Percentiles rank a stretch among this genome's conserved stretches.
Conservation (phyloP, 176 grass and related monocot genomes). For the Avena atlantica region DNA sequence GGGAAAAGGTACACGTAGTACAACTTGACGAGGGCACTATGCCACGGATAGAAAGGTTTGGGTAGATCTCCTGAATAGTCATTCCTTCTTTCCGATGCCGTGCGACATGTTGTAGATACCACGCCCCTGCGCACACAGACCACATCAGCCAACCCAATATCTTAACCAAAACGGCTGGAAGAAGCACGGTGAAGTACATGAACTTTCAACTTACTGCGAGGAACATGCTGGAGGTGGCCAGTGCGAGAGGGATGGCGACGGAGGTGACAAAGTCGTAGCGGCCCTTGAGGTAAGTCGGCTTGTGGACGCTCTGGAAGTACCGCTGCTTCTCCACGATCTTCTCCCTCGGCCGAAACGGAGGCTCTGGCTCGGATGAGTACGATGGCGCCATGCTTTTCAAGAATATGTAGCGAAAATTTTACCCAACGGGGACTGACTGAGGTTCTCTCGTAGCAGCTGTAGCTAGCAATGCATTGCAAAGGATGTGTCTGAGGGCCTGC, state of each 20-base stretch:
- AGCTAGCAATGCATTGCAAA: not conserved
- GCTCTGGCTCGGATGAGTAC: slow-evolving; percentile 45
- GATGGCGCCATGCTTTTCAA: not conserved
- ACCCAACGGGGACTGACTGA: too few species aligned
- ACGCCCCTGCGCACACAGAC: slow-evolving; percentile 52
- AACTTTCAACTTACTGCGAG: slow-evolving; percentile 49
- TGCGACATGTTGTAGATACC: slow-evolving; percentile 79
- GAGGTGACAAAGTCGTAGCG: not conserved
- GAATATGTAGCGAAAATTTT: too few species aligned
- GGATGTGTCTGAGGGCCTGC: not conserved
- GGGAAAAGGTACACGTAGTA: too few species aligned
- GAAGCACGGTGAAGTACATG: not conserved
- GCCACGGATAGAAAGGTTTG: not conserved
- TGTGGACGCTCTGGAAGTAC: slow-evolving; percentile 67
- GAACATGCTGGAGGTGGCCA: slow-evolving; percentile 64
- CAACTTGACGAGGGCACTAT: not conserved
- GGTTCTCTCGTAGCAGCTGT: too few species aligned
- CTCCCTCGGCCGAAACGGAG: slow-evolving; percentile 73
- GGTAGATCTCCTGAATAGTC: not conserved
- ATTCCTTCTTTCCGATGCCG: slow-evolving; percentile 73
- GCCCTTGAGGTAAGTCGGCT: slow-evolving; percentile 80
- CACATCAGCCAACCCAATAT: not conserved
- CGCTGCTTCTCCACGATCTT: slow-evolving; percentile 71
- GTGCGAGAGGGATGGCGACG: slow-evolving; percentile 48
- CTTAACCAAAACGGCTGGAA: too few species aligned